Conservation (phyloP, 495 filamentous ascomycete species). For the Penicillium lividum region DNA sequence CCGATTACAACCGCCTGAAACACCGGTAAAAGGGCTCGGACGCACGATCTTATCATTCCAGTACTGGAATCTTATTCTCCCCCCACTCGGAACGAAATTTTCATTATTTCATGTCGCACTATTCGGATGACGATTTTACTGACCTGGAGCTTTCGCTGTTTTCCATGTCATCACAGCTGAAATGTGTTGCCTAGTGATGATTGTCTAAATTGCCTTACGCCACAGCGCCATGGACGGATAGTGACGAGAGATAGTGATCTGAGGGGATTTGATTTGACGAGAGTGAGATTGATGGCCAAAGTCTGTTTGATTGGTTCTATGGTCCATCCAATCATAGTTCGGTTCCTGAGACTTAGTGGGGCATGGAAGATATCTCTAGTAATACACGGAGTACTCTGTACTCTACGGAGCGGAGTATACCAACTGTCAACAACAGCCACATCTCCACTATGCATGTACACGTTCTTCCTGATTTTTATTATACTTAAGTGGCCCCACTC, state of each 20-base stretch:
- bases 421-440: too few relatives aligned
- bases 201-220: background rate
- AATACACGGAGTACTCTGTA: too few relatives aligned
- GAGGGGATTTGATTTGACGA: constrained; percentile 2
- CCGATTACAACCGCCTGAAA: too few relatives aligned
- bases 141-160: background rate
- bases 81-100: too few relatives aligned
- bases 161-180: background rate
- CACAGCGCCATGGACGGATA: constrained; percentile 1
- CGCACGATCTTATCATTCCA: too few relatives aligned
- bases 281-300: constrained; percentile 4
- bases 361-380: background rate
- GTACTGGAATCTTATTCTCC: too few relatives aligned
- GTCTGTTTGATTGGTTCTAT: background rate
- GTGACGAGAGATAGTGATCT: background rate
- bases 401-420: too few relatives aligned
- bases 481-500: background rate
- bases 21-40: too few relatives aligned
- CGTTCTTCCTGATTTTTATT: background rate
- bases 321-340: background rate
- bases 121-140: background rate
- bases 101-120: too few relatives aligned
- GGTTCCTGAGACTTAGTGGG: constrained; percentile 6
- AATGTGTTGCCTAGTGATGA: background rate
- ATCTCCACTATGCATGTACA: too few relatives aligned